phyloP scores from a whole-genome alignment of 495 filamentous ascomycete species.

The Penicillium tannophilum region DNA sequence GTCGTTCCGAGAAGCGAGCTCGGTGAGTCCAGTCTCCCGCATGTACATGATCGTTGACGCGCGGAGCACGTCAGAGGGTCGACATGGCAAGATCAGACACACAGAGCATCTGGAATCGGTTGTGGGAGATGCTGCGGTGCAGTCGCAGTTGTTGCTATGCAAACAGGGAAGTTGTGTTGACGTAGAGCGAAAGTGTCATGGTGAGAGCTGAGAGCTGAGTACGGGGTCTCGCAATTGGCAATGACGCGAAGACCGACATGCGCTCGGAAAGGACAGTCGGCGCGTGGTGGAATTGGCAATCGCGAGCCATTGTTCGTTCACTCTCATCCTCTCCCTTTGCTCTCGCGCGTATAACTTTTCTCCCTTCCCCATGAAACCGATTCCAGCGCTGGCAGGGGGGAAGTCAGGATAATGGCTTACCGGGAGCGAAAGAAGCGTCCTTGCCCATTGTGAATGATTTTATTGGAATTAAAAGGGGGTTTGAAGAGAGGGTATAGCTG shows the following conservation, averaged over 20 bases:
- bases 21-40: slow-evolving; percentile 33
- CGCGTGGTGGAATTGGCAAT: slow-evolving; percentile 1
- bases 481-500: slow-evolving; percentile 34
- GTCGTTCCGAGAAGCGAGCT: neutral
- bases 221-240: neutral
- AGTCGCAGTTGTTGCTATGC: slow-evolving; percentile 3
- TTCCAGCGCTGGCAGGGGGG: slow-evolving; percentile 11
- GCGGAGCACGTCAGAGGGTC: slow-evolving; percentile 33
- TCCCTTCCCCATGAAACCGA: neutral
- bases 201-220: neutral
- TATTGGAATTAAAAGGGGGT: slow-evolving; percentile 15
- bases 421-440: slow-evolving; percentile 46
- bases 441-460: slow-evolving; percentile 47
- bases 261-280: neutral
- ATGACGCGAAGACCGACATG: neutral
- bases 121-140: neutral
- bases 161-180: neutral
- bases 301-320: neutral
- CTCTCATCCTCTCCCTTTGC: neutral
- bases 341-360: slow-evolving; percentile 1
- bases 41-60: slow-evolving; percentile 26
- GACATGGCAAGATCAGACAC: slow-evolving; percentile 26
- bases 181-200: neutral
- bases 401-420: slow-evolving; percentile 33
- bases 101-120: slow-evolving; percentile 1